Percentiles rank a stretch among this genome's conserved stretches.
Conservation (phyloP, 2,329 filamentous ascomycete species). For the Cladosporium sp. region DNA sequence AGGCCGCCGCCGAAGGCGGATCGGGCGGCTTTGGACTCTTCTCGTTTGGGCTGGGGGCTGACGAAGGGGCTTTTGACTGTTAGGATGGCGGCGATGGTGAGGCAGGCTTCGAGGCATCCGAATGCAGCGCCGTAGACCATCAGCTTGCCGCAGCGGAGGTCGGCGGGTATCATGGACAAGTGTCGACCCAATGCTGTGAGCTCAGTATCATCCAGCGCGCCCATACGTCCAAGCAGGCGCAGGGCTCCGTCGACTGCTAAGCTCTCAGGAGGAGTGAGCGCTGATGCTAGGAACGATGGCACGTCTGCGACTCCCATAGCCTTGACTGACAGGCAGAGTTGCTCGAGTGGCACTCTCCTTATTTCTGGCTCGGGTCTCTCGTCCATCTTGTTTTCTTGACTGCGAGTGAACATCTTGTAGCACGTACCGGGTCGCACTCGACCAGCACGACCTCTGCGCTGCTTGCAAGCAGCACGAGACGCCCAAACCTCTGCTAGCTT, state of each 20-base stretch:
- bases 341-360: slow-evolving; percentile 84
- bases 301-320: slow-evolving; percentile 91
- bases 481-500: slow-evolving; percentile 94
- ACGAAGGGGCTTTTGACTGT: slow-evolving; percentile 85
- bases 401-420: slow-evolving; percentile 91
- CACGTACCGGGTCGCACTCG: slow-evolving; percentile 87
- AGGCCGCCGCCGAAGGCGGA: slow-evolving; percentile 68
- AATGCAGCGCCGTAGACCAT: slow-evolving; percentile 96
- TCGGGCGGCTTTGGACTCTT: slow-evolving; percentile 74
- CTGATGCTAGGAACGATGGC: slow-evolving; percentile 73
- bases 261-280: slow-evolving; percentile 82
- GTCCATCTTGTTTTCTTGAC: slow-evolving; percentile 78
- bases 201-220: slow-evolving; percentile 79
- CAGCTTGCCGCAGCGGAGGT: slow-evolving; percentile 87
- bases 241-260: slow-evolving; percentile 84
- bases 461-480: slow-evolving; percentile 88
- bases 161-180: slow-evolving; percentile 90
- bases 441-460: slow-evolving; percentile 87
- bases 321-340: slow-evolving; percentile 88
- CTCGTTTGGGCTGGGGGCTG: slow-evolving; percentile 75
- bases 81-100: slow-evolving; percentile 89
- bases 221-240: slow-evolving; percentile 74
- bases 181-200: slow-evolving; percentile 89
- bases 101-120: slow-evolving; percentile 80
- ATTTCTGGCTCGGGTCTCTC: slow-evolving; percentile 92